These are phyloP conservation scores for Tephrocybe sp. DNA, from an alignment of 768 basidiomycete species.

Conservation along the genomic window DNA sequence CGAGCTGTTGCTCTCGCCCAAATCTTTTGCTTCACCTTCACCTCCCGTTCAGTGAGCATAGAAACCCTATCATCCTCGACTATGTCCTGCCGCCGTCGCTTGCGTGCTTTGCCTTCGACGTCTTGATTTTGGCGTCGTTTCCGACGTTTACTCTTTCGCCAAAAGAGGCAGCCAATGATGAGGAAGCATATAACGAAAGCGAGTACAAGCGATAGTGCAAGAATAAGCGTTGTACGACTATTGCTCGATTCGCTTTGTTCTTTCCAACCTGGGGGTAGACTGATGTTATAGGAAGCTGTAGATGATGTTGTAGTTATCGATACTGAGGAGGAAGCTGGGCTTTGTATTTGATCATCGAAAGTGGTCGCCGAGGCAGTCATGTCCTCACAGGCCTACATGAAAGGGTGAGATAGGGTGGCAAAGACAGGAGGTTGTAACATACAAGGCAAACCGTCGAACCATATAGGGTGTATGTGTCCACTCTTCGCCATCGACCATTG, in stretches of 20 bases:
- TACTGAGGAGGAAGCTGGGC: constrained; percentile 17
- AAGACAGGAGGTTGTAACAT: constrained; percentile 24
- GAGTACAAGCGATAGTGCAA: constrained; percentile 62
- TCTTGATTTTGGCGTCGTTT: constrained; percentile 37
- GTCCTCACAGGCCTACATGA: constrained; percentile 23
- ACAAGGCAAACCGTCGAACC: constrained; percentile 70
- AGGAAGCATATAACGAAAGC: constrained; percentile 60
- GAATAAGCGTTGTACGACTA: constrained; percentile 44
- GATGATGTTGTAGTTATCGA: constrained; percentile 18
- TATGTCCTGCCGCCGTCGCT: constrained; percentile 18
- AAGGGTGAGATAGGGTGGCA: not conserved
- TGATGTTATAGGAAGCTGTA: constrained; percentile 28
- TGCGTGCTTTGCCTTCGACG: constrained; percentile 48
- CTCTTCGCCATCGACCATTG: constrained; percentile 61
- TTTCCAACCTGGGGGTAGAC: constrained; percentile 60
- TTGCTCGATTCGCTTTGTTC: constrained; percentile 15
- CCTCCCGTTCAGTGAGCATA: constrained; percentile 39
- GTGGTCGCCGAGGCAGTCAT: constrained; percentile 24
- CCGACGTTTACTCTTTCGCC: constrained; percentile 46
- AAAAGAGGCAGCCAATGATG: constrained; percentile 62
- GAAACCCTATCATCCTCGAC: constrained; percentile 31
- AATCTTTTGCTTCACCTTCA: constrained; percentile 51
- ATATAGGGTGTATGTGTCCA: constrained; percentile 58
- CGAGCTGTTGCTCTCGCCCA: constrained; percentile 68
- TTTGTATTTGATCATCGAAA: constrained; percentile 34